Percentiles rank a stretch among this genome's conserved stretches.
Evolutionary conservation across 2,329 filamentous ascomycete species (phyloP).

Genomic region (Amauroascus verrucosus): DNA sequence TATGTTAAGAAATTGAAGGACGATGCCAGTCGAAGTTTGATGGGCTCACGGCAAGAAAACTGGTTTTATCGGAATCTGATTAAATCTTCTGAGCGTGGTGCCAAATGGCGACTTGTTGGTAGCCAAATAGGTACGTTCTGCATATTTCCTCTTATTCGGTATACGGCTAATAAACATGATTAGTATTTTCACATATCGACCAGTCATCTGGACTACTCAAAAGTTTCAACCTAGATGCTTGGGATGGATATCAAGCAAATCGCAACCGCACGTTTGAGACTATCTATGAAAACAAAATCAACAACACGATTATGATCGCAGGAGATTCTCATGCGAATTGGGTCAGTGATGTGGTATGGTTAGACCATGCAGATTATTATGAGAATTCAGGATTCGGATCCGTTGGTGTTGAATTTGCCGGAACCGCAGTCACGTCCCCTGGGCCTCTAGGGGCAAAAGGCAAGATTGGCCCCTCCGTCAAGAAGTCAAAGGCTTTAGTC

Average conservation of each 20-base stretch:
- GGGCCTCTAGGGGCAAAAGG: slow-evolving; percentile 52
- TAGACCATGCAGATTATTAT: slow-evolving; percentile 43
- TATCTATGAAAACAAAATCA: not conserved
- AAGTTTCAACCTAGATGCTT: slow-evolving; percentile 47
- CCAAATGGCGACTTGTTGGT: slow-evolving; percentile 61
- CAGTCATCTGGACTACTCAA: slow-evolving; percentile 23
- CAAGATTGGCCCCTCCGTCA: slow-evolving; percentile 43
- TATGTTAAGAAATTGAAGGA: slow-evolving; percentile 55
- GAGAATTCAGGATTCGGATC: slow-evolving; percentile 44
- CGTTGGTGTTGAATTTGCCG: slow-evolving; percentile 46
- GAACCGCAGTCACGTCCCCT: slow-evolving; percentile 54
- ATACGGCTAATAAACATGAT: not conserved
- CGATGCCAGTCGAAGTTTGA: slow-evolving; percentile 57
- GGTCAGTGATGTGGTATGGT: slow-evolving; percentile 48
- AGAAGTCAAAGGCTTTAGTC: slow-evolving; percentile 30
- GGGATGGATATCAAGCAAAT: slow-evolving; percentile 53
- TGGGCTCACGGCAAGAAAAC: slow-evolving; percentile 62
- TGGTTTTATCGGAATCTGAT: slow-evolving; percentile 59
- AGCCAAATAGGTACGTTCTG: slow-evolving; percentile 9
- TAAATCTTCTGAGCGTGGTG: slow-evolving; percentile 51
- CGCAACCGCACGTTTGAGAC: not conserved
- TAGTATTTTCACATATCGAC: slow-evolving; percentile 24
- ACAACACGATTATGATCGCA: slow-evolving; percentile 61
- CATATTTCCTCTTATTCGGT: not conserved
- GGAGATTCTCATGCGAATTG: slow-evolving; percentile 61